These are phyloP conservation scores for Cyclotella atomus DNA, from an alignment of 108 stramenopile species.

Conservation along the genomic window DNA sequence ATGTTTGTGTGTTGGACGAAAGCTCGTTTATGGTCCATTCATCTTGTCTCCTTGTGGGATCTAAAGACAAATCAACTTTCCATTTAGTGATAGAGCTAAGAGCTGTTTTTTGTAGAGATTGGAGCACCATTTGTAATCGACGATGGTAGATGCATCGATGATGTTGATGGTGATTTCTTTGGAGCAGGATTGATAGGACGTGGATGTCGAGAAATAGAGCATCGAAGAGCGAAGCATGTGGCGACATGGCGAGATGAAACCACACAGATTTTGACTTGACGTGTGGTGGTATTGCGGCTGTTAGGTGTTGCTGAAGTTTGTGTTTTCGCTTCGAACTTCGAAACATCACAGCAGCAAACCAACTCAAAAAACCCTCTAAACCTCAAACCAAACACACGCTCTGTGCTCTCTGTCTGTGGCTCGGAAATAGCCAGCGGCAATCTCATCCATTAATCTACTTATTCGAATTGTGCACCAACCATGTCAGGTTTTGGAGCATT, in stretches of 20 bases:
- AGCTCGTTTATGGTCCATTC: constrained; percentile 27
- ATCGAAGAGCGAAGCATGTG: not conserved
- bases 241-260: not conserved
- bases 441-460: no score
- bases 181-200: constrained; percentile 59
- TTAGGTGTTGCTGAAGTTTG: no score
- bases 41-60: not conserved
- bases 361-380: no score
- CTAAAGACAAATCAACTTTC: constrained; percentile 1
- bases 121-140: constrained; percentile 60
- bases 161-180: constrained; percentile 65
- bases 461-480: not conserved
- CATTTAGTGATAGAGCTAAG: constrained; percentile 9
- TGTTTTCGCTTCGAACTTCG: no score
- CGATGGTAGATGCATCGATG: constrained; percentile 73
- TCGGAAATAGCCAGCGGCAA: no score
- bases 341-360: no score
- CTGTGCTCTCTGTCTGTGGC: no score
- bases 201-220: constrained; percentile 63
- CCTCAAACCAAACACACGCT: no score
- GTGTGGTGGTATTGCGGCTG: no score
- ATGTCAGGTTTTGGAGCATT: constrained; percentile 14
- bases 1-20: constrained; percentile 5
- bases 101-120: constrained; percentile 20
- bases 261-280: not conserved